Evolutionary conservation across 129 eudicot species (phyloP).

Genomic region (Rutidosis leptorrhynchoides): DNA sequence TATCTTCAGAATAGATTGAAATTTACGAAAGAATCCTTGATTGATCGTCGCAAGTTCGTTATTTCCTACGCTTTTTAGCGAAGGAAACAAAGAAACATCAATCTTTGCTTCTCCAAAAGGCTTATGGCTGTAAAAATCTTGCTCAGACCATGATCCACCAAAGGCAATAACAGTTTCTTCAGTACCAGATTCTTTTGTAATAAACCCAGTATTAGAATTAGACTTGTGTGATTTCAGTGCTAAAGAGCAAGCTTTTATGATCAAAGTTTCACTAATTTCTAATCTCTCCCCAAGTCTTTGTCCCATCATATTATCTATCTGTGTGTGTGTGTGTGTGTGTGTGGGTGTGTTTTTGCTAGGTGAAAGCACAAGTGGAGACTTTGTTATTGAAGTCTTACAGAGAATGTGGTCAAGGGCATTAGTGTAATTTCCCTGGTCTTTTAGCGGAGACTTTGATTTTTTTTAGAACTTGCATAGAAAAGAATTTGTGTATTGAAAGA

Average conservation of each 20-base stretch:
- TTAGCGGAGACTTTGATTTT: not conserved
- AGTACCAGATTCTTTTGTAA: conserved; percentile 13
- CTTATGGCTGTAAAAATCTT: conserved; percentile 42
- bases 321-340: conserved; percentile 1
- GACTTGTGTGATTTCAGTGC: conserved; percentile 57
- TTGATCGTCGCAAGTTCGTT: conserved; percentile 53
- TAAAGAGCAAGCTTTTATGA: conserved; percentile 50
- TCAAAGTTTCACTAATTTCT: conserved; percentile 42
- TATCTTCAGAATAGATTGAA: conserved; percentile 40
- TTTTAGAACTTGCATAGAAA: too few relatives aligned
- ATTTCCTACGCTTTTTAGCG: conserved; percentile 58
- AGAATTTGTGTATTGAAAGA: too few relatives aligned
- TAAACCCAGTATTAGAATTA: conserved; percentile 20
- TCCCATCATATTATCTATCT: conserved; percentile 27
- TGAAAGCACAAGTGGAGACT: conserved; percentile 10
- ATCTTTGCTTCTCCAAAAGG: conserved; percentile 63
- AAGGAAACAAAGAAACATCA: conserved; percentile 51
- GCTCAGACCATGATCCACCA: conserved; percentile 55
- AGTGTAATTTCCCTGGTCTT: not conserved
- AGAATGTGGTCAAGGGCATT: not conserved
- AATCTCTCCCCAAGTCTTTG: conserved; percentile 41
- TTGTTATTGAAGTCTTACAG: not conserved
- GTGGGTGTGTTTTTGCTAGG: conserved; percentile 9
- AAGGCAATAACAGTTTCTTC: conserved; percentile 56
- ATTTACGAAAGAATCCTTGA: conserved; percentile 47